A percentile compares a stretch with the other conserved stretches of the same genome.
Evolutionary conservation across 805 yeast genomes (phyloP).

Genomic region (Candida michaelii): DNA sequence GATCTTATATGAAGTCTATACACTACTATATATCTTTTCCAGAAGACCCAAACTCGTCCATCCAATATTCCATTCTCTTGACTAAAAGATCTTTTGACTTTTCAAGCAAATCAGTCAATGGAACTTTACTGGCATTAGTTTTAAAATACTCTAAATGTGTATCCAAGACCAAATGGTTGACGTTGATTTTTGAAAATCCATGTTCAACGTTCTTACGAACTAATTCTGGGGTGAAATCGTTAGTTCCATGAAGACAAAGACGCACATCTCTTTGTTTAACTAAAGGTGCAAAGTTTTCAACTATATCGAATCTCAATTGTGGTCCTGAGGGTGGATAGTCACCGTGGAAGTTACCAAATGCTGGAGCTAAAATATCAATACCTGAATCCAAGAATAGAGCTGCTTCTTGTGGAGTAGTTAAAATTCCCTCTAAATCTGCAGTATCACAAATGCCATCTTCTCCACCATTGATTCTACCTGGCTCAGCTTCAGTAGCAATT

Average conservation of each 20-base stretch:
- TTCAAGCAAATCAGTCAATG: constrained; percentile 27
- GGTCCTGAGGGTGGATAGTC: constrained; percentile 35
- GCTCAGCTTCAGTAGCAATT: constrained; percentile 39
- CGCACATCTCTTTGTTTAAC: constrained; percentile 18
- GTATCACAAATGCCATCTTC: constrained; percentile 32
- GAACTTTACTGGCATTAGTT: constrained; percentile 19
- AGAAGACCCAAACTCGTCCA: constrained; percentile 25
- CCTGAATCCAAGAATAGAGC: constrained; percentile 30
- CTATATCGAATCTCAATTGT: constrained; percentile 19
- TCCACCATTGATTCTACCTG: constrained; percentile 39
- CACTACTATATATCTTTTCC: constrained; percentile 19
- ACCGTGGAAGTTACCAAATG: constrained; percentile 40
- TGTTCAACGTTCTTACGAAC: constrained; percentile 21
- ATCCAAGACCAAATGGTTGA: constrained; percentile 28
- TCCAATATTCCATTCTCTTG: constrained; percentile 26
- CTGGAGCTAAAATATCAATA: constrained; percentile 35
- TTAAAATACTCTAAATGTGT: constrained; percentile 23
- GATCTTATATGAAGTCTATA: no score
- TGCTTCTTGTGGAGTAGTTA: constrained; percentile 33
- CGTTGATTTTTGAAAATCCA: constrained; percentile 33
- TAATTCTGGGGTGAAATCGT: constrained; percentile 27
- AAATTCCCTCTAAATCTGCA: constrained; percentile 26
- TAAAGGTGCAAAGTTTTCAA: constrained; percentile 22
- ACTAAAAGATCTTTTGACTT: constrained; percentile 21
- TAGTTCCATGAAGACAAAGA: constrained; percentile 37